phyloP scores from a whole-genome alignment of 805 yeast species.

The Candida sphagnicola region DNA sequence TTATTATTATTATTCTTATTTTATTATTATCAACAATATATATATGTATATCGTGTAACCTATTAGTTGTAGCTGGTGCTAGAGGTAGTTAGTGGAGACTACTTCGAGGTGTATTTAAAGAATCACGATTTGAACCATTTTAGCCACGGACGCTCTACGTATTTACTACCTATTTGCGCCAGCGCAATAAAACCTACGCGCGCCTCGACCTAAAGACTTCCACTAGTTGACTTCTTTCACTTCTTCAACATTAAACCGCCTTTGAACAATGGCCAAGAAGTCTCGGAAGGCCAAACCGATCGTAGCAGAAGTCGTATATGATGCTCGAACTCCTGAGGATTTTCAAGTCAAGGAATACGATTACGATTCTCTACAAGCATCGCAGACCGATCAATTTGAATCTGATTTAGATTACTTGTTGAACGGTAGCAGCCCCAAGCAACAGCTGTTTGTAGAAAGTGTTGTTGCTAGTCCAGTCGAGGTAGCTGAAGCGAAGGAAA shows the following conservation, averaged over 20 bases:
- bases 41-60: constrained; percentile 2
- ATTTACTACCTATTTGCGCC: no score
- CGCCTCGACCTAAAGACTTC: no score
- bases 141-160: no score
- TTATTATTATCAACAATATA: constrained; percentile 6
- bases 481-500: neutral
- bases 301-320: neutral
- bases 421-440: constrained; percentile 6
- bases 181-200: no score
- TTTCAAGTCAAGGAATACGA: constrained; percentile 4
- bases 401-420: constrained; percentile 27
- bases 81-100: no score
- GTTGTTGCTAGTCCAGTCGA: constrained; percentile 1
- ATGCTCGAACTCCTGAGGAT: constrained; percentile 3
- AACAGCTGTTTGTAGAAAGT: no score
- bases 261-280: neutral
- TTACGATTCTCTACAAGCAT: constrained; percentile 1
- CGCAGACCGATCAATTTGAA: constrained; percentile 17
- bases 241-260: neutral
- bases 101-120: no score
- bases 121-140: no score
- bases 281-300: neutral
- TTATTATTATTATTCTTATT: constrained; percentile 6
- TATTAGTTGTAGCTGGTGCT: no score
- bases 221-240: no score